phyloP scores from a whole-genome alignment of 75 land plant genomes.

The Ceratopteris richardii region DNA sequence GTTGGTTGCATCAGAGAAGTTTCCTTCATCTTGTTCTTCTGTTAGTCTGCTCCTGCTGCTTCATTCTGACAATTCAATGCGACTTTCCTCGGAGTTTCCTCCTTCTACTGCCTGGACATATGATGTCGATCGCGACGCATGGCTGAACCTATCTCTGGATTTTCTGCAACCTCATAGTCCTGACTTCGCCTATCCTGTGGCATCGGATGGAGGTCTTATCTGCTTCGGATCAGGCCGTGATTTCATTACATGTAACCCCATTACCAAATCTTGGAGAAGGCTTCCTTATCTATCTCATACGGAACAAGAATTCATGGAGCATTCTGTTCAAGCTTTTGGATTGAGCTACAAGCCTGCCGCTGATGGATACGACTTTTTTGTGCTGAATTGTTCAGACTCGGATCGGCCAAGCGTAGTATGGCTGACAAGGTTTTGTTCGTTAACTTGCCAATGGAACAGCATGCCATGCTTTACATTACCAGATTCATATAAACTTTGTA shows the following conservation, averaged over 20 bases:
- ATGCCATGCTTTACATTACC: too few relatives aligned
- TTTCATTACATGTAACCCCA: not conserved
- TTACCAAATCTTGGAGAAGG: not conserved
- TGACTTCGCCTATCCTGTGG: not conserved
- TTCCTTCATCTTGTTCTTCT: not conserved
- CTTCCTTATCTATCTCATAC: not conserved
- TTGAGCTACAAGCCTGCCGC: not conserved
- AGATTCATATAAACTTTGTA: too few relatives aligned
- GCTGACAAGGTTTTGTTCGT: too few relatives aligned
- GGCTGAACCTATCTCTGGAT: not conserved
- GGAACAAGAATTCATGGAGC: not conserved
- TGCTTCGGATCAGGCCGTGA: not conserved
- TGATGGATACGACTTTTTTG: not conserved
- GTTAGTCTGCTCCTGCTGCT: not conserved
- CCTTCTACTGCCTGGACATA: not conserved
- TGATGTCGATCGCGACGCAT: not conserved
- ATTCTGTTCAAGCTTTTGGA: not conserved
- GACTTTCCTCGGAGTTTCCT: too few relatives aligned
- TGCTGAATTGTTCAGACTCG: too few relatives aligned
- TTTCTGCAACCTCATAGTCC: not conserved
- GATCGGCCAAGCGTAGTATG: too few relatives aligned
- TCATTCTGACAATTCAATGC: not conserved
- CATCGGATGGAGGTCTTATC: not conserved
- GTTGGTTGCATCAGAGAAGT: not conserved
- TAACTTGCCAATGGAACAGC: too few relatives aligned